Conservation (phyloP, 176 grass and related monocot species). For the Leersia perrieri region DNA sequence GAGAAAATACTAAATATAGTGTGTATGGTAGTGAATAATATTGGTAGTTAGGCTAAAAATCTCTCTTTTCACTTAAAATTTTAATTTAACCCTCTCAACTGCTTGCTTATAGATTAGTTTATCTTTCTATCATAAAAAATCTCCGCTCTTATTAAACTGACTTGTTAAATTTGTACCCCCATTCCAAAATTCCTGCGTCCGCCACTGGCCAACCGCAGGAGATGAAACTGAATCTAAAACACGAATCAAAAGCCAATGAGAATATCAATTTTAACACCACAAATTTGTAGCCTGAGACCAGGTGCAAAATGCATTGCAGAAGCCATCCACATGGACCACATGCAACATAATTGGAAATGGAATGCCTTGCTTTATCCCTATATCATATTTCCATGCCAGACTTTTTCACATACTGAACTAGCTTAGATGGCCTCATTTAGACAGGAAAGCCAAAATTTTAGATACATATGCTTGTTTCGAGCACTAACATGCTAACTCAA, state of each 20-base stretch:
- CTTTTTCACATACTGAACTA: conserved; percentile 21
- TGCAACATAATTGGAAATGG: not conserved
- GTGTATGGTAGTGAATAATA: no score
- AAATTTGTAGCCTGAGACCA: not conserved
- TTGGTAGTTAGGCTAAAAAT: no score
- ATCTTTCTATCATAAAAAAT: no score
- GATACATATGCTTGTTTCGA: conserved; percentile 30
- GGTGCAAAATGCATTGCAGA: not conserved
- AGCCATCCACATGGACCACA: not conserved
- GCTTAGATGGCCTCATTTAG: conserved; percentile 34
- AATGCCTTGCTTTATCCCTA: not conserved
- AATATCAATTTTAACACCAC: not conserved
- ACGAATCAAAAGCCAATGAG: not conserved
- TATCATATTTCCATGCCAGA: not conserved
- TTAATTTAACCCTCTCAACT: no score
- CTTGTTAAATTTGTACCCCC: no score
- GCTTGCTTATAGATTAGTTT: no score
- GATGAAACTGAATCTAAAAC: not conserved
- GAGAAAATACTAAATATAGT: no score
- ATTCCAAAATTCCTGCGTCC: no score
- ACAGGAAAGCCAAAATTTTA: conserved; percentile 19
- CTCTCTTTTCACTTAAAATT: no score
- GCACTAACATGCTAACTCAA: conserved; percentile 31
- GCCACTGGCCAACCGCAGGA: not conserved
- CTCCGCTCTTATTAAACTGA: no score